These are phyloP conservation scores for Boletus reticulatus DNA, from an alignment of 768 basidiomycete genomes.

Conservation along the genomic window DNA sequence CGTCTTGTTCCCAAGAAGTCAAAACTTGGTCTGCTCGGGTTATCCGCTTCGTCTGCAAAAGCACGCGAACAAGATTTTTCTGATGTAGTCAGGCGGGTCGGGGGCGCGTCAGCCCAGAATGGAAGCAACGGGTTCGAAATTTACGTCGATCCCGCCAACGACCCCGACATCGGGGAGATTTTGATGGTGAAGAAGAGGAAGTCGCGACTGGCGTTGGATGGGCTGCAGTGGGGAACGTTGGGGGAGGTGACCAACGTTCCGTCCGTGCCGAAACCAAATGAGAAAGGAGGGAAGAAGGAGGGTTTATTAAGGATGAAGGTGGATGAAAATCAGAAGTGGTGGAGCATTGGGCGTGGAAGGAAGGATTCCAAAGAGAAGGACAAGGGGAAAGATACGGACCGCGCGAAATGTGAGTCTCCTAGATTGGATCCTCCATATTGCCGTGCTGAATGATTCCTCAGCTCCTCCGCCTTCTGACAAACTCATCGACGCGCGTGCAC, in stretches of 20 bases:
- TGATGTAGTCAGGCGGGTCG: constrained; percentile 56
- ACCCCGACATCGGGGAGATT: constrained; percentile 67
- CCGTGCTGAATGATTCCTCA: constrained; percentile 19
- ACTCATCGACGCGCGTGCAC: constrained; percentile 38
- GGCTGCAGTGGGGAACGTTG: constrained; percentile 52
- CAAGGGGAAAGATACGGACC: constrained; percentile 37
- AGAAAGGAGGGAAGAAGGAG: constrained; percentile 37
- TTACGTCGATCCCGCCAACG: constrained; percentile 60
- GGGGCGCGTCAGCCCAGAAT: constrained; percentile 18
- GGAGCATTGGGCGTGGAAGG: constrained; percentile 74
- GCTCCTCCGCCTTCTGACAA: constrained; percentile 45
- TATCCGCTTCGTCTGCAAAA: constrained; percentile 24
- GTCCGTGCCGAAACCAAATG: constrained; percentile 23
- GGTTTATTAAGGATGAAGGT: constrained; percentile 38
- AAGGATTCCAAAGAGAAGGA: constrained; percentile 71
- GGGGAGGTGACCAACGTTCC: constrained; percentile 62
- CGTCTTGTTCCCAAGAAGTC: constrained; percentile 74
- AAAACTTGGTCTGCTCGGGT: constrained; percentile 51
- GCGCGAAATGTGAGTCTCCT: constrained; percentile 31
- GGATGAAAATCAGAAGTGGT: constrained; percentile 67
- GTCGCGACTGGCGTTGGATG: constrained; percentile 57
- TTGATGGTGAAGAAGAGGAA: constrained; percentile 79
- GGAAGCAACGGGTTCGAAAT: constrained; percentile 65
- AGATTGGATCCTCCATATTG: neutral
- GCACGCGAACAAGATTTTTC: constrained; percentile 49